Conservation (phyloP, 108 stramenopile genomes). For the Chaetoceros muelleri region DNA sequence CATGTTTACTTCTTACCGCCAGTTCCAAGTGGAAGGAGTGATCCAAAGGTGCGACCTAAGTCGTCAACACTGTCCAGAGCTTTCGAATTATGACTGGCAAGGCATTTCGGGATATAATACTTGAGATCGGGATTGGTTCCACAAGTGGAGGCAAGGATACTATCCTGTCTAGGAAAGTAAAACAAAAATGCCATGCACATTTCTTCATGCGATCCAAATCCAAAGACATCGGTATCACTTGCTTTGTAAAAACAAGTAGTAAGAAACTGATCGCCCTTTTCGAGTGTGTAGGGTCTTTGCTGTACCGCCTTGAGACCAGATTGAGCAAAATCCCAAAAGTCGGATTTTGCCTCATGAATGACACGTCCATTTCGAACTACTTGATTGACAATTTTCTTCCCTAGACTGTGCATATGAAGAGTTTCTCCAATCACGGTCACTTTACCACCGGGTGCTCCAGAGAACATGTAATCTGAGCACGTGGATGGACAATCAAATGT, state of each 20-base stretch:
- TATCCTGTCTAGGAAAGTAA: slow-evolving; percentile 29
- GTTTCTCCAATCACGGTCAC: slow-evolving; percentile 37
- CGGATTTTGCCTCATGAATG: slow-evolving; percentile 19
- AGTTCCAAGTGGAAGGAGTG: too few species aligned
- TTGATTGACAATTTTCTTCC: slow-evolving; percentile 25
- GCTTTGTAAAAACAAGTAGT: slow-evolving; percentile 33
- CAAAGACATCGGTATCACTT: slow-evolving; percentile 16
- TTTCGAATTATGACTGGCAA: too few species aligned
- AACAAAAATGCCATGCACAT: slow-evolving; percentile 49
- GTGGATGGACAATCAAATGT: slow-evolving; percentile 28
- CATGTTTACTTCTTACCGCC: too few species aligned
- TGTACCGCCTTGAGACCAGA: slow-evolving; percentile 21
- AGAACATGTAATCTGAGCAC: slow-evolving; percentile 20
- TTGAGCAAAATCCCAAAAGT: slow-evolving; percentile 40
- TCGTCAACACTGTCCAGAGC: too few species aligned
- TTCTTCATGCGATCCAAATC: slow-evolving; percentile 30
- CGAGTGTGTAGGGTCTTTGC: slow-evolving; percentile 25
- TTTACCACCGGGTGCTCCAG: slow-evolving; percentile 5
- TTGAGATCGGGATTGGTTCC: too few species aligned
- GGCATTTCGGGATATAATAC: too few species aligned
- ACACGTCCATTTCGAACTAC: slow-evolving; percentile 36
- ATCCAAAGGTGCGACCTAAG: too few species aligned
- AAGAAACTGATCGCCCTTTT: slow-evolving; percentile 35
- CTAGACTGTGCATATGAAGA: slow-evolving; percentile 48
- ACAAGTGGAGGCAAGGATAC: too few species aligned